phyloP scores from a whole-genome alignment of 345 rosid genomes.

The Hevea brasiliensis region DNA sequence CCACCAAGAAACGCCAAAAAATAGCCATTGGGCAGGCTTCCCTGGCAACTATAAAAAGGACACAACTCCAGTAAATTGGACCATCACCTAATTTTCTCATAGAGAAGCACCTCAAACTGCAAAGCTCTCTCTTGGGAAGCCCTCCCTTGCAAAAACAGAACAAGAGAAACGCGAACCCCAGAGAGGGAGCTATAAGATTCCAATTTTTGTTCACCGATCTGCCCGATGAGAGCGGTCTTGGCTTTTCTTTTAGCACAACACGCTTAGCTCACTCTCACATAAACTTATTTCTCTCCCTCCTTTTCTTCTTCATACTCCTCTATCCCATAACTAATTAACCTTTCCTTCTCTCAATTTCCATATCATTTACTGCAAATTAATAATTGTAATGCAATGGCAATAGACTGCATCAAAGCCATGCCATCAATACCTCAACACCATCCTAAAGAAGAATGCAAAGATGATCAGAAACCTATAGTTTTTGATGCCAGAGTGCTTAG shows the following conservation, averaged over 20 bases:
- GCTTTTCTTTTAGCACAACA: constrained; percentile 48
- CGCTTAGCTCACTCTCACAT: not conserved
- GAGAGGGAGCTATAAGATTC: constrained; percentile 48
- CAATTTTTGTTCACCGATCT: constrained; percentile 45
- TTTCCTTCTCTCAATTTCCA: too few relatives aligned
- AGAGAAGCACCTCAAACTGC: constrained; percentile 15
- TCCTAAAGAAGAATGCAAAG: constrained; percentile 26
- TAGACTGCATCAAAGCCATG: constrained; percentile 25
- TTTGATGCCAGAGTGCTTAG: constrained; percentile 69
- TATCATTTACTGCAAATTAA: too few relatives aligned
- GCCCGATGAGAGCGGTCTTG: constrained; percentile 47
- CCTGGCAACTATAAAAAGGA: constrained; percentile 56
- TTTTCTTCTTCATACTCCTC: not conserved
- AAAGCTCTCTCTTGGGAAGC: constrained; percentile 14
- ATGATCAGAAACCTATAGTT: constrained; percentile 36
- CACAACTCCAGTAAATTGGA: constrained; percentile 36
- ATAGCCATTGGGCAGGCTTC: constrained; percentile 54
- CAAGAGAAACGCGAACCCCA: not conserved
- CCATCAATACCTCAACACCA: constrained; percentile 16
- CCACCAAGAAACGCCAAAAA: constrained; percentile 30
- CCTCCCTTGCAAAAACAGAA: constrained; percentile 28
- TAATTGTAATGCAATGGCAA: constrained; percentile 29
- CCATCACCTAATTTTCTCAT: constrained; percentile 28
- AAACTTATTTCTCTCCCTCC: not conserved
- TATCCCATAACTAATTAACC: not conserved